Conservation (phyloP, 139 green algal genomes). For the Desmodesmus armatus region DNA sequence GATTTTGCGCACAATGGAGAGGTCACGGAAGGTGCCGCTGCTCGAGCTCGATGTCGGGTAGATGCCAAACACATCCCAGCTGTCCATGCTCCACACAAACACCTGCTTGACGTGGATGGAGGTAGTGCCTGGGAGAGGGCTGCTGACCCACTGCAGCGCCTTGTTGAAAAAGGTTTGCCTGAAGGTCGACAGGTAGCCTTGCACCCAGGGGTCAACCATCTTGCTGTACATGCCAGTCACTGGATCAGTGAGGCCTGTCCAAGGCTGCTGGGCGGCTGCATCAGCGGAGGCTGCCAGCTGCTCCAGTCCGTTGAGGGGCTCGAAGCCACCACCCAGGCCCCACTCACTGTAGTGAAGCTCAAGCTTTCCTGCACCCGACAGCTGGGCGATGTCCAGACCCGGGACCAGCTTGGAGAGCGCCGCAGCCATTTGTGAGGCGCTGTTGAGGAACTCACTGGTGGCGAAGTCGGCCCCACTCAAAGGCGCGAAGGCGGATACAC, state of each 20-base stretch:
- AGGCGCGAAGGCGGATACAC: constrained; percentile 61
- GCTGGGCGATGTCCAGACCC: constrained; percentile 38
- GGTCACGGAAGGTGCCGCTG: constrained; percentile 52
- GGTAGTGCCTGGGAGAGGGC: constrained; percentile 45
- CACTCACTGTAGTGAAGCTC: constrained; percentile 60
- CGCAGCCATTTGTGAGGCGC: constrained; percentile 35
- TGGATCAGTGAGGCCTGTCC: too few species aligned
- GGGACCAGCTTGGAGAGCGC: constrained; percentile 21
- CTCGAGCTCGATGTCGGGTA: constrained; percentile 59
- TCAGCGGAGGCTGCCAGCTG: constrained; percentile 38
- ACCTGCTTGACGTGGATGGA: constrained; percentile 27
- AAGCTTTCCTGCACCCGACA: constrained; percentile 28
- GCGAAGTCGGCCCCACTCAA: constrained; percentile 48
- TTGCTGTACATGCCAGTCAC: constrained; percentile 48
- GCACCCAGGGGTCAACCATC: constrained; percentile 14
- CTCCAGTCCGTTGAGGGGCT: too few species aligned
- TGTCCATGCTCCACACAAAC: constrained; percentile 38
- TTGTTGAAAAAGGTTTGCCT: constrained; percentile 23
- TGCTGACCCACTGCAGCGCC: constrained; percentile 9
- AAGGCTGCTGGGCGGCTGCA: constrained; percentile 55
- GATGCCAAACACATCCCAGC: constrained; percentile 58
- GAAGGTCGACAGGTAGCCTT: not conserved
- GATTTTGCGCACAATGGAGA: constrained; percentile 47
- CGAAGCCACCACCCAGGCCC: constrained; percentile 57
- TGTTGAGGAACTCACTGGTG: constrained; percentile 48